These are phyloP conservation scores for Nissolia schottii DNA, from an alignment of 306 rosid genomes.

Conservation along the genomic window DNA sequence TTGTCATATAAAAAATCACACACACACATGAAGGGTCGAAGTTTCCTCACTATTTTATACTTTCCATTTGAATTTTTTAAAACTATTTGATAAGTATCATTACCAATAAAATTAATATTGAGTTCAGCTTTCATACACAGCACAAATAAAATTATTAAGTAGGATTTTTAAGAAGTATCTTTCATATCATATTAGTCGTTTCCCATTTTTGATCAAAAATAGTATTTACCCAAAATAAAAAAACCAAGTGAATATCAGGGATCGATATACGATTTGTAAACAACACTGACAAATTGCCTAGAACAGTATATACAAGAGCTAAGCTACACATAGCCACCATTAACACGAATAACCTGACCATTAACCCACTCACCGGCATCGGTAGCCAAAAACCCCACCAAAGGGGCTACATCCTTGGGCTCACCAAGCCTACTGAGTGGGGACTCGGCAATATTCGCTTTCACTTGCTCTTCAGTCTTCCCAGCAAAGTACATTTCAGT, in stretches of 20 bases:
- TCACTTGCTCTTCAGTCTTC: slow-evolving; percentile 25
- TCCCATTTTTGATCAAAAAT: background rate
- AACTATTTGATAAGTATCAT: background rate
- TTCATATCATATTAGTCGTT: background rate
- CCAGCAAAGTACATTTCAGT: slow-evolving; percentile 32
- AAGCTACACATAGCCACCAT: slow-evolving; percentile 22
- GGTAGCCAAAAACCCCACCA: slow-evolving; percentile 18
- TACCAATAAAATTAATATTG: background rate
- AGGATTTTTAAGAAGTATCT: background rate
- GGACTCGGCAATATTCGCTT: background rate
- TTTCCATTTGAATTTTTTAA: background rate
- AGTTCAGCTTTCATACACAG: background rate
- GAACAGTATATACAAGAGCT: background rate
- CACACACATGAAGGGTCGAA: background rate
- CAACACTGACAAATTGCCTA: background rate
- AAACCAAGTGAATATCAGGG: background rate
- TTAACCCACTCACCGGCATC: slow-evolving; percentile 41
- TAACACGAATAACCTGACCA: background rate
- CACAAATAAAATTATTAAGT: background rate
- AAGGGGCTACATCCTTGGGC: slow-evolving; percentile 31
- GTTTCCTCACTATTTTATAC: background rate
- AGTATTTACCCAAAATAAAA: background rate
- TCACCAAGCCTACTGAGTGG: slow-evolving; percentile 39
- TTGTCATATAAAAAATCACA: background rate
- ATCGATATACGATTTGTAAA: background rate